Evolutionary conservation across 768 basidiomycete species (phyloP).

Genomic region (Mycena leptocephala): DNA sequence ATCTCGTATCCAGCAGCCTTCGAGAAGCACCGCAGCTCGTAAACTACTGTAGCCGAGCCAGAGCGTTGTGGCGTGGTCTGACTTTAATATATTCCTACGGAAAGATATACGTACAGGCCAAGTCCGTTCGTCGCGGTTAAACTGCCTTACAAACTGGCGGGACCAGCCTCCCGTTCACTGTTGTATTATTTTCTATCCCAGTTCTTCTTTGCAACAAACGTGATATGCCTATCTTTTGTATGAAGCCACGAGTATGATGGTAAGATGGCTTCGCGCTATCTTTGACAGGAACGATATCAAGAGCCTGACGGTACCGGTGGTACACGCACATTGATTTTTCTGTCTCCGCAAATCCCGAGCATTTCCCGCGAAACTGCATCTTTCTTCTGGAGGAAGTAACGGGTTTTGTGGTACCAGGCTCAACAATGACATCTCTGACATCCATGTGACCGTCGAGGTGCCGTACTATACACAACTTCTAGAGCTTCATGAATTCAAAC

Average conservation of each 20-base stretch:
- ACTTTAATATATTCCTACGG: neutral
- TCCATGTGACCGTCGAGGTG: neutral
- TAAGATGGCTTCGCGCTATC: neutral
- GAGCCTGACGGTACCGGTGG: neutral
- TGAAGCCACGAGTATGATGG: neutral
- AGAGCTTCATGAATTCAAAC: neutral
- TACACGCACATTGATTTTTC: too few species aligned
- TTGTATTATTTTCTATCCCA: neutral
- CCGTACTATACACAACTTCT: neutral
- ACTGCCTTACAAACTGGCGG: neutral
- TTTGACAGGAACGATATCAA: neutral
- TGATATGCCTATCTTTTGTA: neutral
- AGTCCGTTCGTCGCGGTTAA: neutral
- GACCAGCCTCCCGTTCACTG: neutral
- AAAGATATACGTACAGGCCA: neutral
- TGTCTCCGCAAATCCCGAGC: too few species aligned
- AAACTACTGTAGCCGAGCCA: neutral
- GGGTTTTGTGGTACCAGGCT: too few species aligned
- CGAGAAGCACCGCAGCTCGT: neutral
- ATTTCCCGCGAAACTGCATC: neutral
- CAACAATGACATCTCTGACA: neutral
- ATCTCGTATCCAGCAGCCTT: neutral
- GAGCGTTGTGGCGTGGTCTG: neutral
- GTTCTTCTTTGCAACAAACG: neutral
- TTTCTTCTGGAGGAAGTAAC: neutral